Evolutionary conservation across 208 protist species (phyloP).

Genomic region (Acanthamoeba royreba): DNA sequence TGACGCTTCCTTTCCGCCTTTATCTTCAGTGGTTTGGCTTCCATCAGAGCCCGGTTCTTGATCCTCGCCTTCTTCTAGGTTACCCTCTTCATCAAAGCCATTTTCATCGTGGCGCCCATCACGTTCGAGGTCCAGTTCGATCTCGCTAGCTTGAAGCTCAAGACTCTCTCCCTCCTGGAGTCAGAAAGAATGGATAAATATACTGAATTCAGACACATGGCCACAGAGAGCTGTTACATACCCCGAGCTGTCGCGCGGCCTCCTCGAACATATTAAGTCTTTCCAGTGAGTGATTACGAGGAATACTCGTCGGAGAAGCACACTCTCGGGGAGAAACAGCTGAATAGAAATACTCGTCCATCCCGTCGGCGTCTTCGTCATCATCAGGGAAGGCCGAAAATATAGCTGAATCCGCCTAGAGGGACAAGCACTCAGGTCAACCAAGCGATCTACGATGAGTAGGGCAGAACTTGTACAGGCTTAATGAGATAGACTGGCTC

Average conservation of each 20-base stretch:
- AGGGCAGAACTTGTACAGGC: background rate
- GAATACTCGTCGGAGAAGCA: background rate
- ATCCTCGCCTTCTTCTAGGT: background rate
- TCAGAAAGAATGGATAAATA: no score
- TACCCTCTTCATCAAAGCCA: background rate
- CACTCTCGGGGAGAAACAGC: background rate
- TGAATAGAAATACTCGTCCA: conserved; percentile 19
- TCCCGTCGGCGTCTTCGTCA: background rate
- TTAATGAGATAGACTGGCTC: conserved; percentile 52
- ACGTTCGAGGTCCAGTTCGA: background rate
- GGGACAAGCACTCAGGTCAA: background rate
- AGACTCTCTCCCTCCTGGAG: background rate
- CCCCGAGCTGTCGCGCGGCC: background rate
- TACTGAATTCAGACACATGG: no score
- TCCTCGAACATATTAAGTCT: background rate
- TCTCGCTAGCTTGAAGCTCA: background rate
- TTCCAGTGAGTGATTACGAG: background rate
- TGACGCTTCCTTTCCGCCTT: background rate
- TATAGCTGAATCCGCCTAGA: background rate
- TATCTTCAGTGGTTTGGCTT: background rate
- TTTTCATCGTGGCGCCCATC: background rate
- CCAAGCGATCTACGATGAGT: background rate
- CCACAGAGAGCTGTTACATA: background rate
- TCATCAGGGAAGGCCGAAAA: background rate
- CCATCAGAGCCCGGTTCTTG: background rate